These are phyloP conservation scores for Suillus subluteus DNA, from an alignment of 768 basidiomycete genomes.

Conservation along the genomic window DNA sequence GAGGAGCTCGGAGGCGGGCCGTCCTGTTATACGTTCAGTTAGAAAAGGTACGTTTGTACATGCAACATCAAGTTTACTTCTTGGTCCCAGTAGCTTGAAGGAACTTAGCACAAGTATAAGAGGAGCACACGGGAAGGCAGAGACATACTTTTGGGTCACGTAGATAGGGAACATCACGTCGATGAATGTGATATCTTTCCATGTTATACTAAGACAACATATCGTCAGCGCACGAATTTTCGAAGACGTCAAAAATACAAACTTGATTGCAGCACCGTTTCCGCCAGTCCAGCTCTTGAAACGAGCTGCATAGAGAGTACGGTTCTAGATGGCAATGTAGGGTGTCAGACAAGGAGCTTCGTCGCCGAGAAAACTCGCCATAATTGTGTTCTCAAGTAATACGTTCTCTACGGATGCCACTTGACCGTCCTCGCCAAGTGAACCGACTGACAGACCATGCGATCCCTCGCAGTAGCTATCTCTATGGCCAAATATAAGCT, in stretches of 20 bases:
- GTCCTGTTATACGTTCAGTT: slow-evolving; percentile 21
- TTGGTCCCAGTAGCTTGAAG: slow-evolving; percentile 64
- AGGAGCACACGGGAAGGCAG: not conserved
- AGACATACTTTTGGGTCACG: slow-evolving; percentile 61
- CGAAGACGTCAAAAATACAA: slow-evolving; percentile 14
- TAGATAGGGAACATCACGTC: slow-evolving; percentile 63
- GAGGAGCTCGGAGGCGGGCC: slow-evolving; percentile 50
- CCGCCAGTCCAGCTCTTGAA: slow-evolving; percentile 74
- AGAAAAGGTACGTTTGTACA: not conserved
- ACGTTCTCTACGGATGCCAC: slow-evolving; percentile 62
- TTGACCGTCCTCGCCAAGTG: slow-evolving; percentile 42
- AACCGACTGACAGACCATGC: slow-evolving; percentile 63
- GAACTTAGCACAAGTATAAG: not conserved
- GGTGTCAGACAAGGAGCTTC: slow-evolving; percentile 9
- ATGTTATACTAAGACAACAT: slow-evolving; percentile 48
- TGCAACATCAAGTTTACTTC: slow-evolving; percentile 35
- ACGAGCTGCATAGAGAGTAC: slow-evolving; percentile 58
- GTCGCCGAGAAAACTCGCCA: slow-evolving; percentile 34
- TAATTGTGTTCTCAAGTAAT: slow-evolving; percentile 51
- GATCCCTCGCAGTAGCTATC: slow-evolving; percentile 59
- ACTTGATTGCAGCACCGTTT: slow-evolving; percentile 61
- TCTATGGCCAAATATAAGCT: slow-evolving; percentile 28
- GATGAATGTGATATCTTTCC: slow-evolving; percentile 56
- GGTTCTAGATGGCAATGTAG: slow-evolving; percentile 38
- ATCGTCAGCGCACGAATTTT: not conserved